Conservation (phyloP, 169 alveolate species). For the Plasmodium cynomolgi region DNA sequence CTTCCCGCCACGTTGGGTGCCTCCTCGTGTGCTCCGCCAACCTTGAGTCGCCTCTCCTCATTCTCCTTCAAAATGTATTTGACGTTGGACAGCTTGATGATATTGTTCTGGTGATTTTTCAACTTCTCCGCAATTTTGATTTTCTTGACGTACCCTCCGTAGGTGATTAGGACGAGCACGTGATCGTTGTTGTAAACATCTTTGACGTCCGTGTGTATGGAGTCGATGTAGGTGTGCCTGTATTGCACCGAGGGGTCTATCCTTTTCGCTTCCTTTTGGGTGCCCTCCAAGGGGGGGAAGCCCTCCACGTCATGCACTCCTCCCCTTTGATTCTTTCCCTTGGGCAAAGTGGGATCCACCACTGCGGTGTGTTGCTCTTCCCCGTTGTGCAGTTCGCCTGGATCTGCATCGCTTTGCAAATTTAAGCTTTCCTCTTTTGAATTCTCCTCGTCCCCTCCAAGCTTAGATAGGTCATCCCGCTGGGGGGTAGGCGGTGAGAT, state of each 20-base stretch:
- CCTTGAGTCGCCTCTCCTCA: conserved; percentile 14
- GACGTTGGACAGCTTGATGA: conserved; percentile 44
- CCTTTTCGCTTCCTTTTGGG: not conserved
- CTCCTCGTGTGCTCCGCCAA: not conserved
- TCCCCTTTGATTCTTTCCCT: not conserved
- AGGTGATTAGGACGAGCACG: conserved; percentile 47
- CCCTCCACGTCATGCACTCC: not conserved
- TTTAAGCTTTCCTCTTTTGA: not conserved
- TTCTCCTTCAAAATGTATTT: conserved; percentile 71
- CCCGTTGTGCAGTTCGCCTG: not conserved
- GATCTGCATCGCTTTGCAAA: not conserved
- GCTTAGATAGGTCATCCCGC: not conserved
- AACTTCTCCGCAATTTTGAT: conserved; percentile 51
- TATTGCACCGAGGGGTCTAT: not conserved
- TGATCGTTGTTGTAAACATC: conserved; percentile 58
- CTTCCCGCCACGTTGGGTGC: not conserved
- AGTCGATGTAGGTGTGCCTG: conserved; percentile 63
- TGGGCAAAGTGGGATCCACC: not conserved
- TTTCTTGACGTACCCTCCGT: conserved; percentile 69
- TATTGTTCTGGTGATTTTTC: conserved; percentile 59
- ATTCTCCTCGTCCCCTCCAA: not conserved
- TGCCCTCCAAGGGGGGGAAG: not conserved
- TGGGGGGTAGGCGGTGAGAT: not conserved
- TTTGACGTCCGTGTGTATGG: conserved; percentile 9
- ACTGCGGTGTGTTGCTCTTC: not conserved